phyloP scores from a whole-genome alignment of 2,329 filamentous ascomycete genomes.

The Fusarium scirpi region DNA sequence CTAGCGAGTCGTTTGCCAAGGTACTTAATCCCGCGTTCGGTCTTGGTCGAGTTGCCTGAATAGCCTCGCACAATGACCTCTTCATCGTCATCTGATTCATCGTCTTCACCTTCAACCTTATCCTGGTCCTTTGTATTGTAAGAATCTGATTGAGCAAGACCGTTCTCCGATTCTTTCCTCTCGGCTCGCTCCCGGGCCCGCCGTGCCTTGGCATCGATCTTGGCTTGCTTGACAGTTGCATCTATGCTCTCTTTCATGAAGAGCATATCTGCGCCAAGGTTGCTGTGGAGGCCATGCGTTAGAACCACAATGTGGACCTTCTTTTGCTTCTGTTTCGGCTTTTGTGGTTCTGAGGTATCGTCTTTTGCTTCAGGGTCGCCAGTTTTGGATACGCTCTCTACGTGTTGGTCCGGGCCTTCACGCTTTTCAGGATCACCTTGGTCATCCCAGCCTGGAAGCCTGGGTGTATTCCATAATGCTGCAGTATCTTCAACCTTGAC shows the following conservation, averaged over 20 bases:
- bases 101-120: conserved; percentile 58
- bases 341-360: conserved; percentile 31
- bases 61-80: conserved; percentile 92
- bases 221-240: conserved; percentile 79
- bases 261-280: conserved; percentile 95
- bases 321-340: conserved; percentile 74
- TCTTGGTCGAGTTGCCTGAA: conserved; percentile 88
- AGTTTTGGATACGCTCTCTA: conserved; percentile 52
- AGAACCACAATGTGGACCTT: conserved; percentile 91
- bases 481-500: conserved; percentile 89
- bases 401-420: conserved; percentile 48
- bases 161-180: conserved; percentile 18
- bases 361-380: conserved; percentile 48
- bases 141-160: conserved; percentile 21
- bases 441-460: conserved; percentile 75
- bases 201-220: conserved; percentile 73
- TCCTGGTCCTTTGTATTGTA: conserved; percentile 43
- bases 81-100: conserved; percentile 73
- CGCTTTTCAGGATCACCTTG: conserved; percentile 46
- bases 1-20: conserved; percentile 93
- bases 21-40: conserved; percentile 96
- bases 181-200: conserved; percentile 63
- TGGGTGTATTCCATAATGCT: conserved; percentile 91
- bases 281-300: conserved; percentile 95
- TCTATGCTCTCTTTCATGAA: conserved; percentile 98